Conservation (phyloP, 441 rosid genomes). For the Populus tomentosa region DNA sequence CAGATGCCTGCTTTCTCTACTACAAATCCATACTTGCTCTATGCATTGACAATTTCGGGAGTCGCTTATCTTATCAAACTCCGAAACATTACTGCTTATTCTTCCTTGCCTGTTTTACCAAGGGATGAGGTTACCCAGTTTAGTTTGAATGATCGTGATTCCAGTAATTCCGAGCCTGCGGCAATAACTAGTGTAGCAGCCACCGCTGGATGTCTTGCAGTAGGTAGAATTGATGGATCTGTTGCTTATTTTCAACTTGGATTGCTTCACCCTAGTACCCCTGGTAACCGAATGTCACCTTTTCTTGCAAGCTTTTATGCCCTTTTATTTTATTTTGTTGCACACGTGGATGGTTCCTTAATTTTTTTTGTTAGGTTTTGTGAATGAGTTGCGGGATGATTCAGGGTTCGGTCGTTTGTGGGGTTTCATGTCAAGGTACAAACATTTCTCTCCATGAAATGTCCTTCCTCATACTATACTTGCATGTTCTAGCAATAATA, state of each 20-base stretch:
- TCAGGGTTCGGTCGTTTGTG: conserved; percentile 71
- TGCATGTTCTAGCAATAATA: background rate
- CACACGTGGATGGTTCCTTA: background rate
- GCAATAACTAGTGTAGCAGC: conserved; percentile 58
- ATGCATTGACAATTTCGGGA: conserved; percentile 62
- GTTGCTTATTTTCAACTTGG: conserved; percentile 60
- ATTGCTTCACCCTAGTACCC: conserved; percentile 36
- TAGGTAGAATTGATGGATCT: conserved; percentile 76
- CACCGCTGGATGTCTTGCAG: conserved; percentile 47
- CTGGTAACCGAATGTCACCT: conserved; percentile 38
- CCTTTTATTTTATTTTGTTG: conserved; percentile 3
- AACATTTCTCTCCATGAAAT: background rate
- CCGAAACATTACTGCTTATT: conserved; percentile 38
- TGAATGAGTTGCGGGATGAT: conserved; percentile 75
- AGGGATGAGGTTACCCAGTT: conserved; percentile 42
- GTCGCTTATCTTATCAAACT: conserved; percentile 60
- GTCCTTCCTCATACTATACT: background rate
- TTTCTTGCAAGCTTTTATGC: background rate
- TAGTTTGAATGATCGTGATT: conserved; percentile 45
- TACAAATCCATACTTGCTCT: conserved; percentile 42
- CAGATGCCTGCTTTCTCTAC: conserved; percentile 36
- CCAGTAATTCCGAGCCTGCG: conserved; percentile 7
- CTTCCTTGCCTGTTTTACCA: conserved; percentile 44
- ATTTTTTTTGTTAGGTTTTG: conserved; percentile 44
- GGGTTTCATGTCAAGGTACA: conserved; percentile 86